Evolutionary conservation across 106 monocot species (phyloP).

Genomic region (Narthecium ossifragum): DNA sequence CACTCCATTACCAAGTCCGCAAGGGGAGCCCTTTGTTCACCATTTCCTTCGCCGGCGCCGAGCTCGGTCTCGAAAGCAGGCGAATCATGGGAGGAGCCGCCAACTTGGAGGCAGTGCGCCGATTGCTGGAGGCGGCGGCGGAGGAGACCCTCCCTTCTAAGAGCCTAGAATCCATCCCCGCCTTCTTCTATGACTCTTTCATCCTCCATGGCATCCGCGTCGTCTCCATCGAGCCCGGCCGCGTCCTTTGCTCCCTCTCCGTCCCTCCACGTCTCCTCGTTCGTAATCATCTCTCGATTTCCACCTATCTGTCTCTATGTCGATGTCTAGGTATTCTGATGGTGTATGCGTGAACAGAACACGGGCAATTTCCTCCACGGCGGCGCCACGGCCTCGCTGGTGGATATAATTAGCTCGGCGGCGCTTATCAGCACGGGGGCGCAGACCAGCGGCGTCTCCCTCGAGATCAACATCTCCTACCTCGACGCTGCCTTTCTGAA

Average conservation of each 20-base stretch:
- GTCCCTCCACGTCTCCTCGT: constrained; percentile 63
- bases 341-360: constrained; percentile 38
- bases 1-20: too few relatives aligned
- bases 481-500: constrained; percentile 35
- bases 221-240: constrained; percentile 56
- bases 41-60: too few relatives aligned
- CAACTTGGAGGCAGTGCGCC: constrained; percentile 45
- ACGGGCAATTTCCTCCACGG: constrained; percentile 49
- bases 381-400: constrained; percentile 64
- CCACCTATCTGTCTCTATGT: background rate
- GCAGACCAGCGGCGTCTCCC: constrained; percentile 41
- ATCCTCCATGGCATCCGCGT: constrained; percentile 51
- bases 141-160: constrained; percentile 8
- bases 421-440: constrained; percentile 32
- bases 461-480: constrained; percentile 58
- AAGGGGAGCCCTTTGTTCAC: too few relatives aligned
- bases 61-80: too few relatives aligned
- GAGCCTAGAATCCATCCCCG: constrained; percentile 27
- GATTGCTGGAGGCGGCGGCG: constrained; percentile 25
- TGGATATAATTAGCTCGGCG: constrained; percentile 60
- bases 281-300: background rate
- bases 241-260: constrained; percentile 68
- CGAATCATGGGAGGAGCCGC: too few relatives aligned
- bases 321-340: background rate
- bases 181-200: constrained; percentile 51